Evolutionary conservation across 192 early-diverging fungal species (phyloP).

Genomic region (Umbelopsis sp.): DNA sequence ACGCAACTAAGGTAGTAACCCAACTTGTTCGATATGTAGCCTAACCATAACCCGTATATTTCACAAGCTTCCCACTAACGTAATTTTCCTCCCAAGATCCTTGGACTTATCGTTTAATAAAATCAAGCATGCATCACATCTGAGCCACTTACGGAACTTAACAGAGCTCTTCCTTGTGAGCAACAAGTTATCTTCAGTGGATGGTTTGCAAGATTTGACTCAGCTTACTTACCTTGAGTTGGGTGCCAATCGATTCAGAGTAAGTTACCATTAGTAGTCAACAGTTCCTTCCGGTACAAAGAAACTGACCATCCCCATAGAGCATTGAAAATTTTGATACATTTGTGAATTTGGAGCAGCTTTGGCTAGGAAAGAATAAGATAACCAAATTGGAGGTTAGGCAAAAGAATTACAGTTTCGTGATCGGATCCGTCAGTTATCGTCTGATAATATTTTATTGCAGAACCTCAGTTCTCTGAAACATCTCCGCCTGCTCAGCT

Average conservation of each 20-base stretch:
- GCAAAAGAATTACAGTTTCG: background rate
- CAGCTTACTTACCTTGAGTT: constrained; percentile 87
- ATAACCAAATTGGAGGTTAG: constrained; percentile 75
- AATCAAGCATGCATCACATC: constrained; percentile 74
- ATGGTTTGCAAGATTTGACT: constrained; percentile 66
- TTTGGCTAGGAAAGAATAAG: constrained; percentile 99
- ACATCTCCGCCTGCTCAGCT: constrained; percentile 70
- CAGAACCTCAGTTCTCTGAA: constrained; percentile 64
- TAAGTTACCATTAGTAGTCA: constrained; percentile 28
- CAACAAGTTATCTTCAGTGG: constrained; percentile 88
- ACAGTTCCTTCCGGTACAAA: background rate
- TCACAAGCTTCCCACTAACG: too few species aligned
- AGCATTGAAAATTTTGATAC: constrained; percentile 80
- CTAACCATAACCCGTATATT: too few species aligned
- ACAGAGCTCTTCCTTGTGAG: constrained; percentile 87
- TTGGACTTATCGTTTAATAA: constrained; percentile 98
- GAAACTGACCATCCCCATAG: constrained; percentile 33
- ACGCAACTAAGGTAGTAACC: too few species aligned
- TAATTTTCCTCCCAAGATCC: constrained; percentile 20
- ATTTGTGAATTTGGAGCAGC: constrained; percentile 80
- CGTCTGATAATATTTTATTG: background rate
- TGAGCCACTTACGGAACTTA: constrained; percentile 64
- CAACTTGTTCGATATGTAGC: too few species aligned
- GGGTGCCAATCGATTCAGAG: constrained; percentile 92
- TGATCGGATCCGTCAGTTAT: background rate